A percentile compares a stretch with the other conserved stretches of the same genome.
Evolutionary conservation across 2,329 filamentous ascomycete genomes (phyloP).

Genomic region (Diplocarpon rosae): DNA sequence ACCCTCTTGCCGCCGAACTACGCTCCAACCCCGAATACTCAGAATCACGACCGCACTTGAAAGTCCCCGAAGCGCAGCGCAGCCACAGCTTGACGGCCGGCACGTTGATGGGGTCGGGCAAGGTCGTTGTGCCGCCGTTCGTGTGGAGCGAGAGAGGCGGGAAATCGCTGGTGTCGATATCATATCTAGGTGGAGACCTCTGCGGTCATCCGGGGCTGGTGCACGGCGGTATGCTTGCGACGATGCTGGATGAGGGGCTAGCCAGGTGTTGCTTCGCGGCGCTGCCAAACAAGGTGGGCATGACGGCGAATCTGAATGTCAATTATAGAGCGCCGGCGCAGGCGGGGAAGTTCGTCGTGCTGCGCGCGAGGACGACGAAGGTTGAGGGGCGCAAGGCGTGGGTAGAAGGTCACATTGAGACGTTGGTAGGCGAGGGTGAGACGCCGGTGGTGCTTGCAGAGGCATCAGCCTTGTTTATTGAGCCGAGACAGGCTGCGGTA

Average conservation of each 20-base stretch:
- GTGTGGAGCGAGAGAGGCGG: constrained; percentile 63
- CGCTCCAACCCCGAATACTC: constrained; percentile 54
- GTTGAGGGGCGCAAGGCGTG: constrained; percentile 91
- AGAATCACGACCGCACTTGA: constrained; percentile 78
- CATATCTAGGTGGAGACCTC: constrained; percentile 67
- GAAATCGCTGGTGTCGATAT: constrained; percentile 58
- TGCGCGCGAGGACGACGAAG: constrained; percentile 69
- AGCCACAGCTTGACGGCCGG: constrained; percentile 72
- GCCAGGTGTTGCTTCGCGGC: constrained; percentile 81
- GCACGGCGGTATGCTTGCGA: constrained; percentile 86
- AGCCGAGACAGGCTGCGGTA: constrained; percentile 65
- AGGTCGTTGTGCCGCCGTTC: constrained; percentile 71
- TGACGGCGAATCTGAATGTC: constrained; percentile 76
- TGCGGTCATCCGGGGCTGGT: constrained; percentile 87
- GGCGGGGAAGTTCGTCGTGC: constrained; percentile 64
- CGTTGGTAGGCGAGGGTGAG: constrained; percentile 53
- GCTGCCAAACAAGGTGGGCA: constrained; percentile 71
- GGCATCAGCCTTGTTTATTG: constrained; percentile 78
- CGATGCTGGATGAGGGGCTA: constrained; percentile 81
- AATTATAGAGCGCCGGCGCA: constrained; percentile 75
- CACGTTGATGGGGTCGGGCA: constrained; percentile 62
- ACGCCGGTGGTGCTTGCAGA: constrained; percentile 62
- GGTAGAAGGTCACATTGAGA: constrained; percentile 81
- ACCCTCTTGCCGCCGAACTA: constrained; percentile 62
- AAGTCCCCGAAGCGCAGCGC: constrained; percentile 62